These are phyloP conservation scores for Bryum argenteum DNA, from an alignment of 225 moss, liverwort and hornwort species.

Conservation along the genomic window DNA sequence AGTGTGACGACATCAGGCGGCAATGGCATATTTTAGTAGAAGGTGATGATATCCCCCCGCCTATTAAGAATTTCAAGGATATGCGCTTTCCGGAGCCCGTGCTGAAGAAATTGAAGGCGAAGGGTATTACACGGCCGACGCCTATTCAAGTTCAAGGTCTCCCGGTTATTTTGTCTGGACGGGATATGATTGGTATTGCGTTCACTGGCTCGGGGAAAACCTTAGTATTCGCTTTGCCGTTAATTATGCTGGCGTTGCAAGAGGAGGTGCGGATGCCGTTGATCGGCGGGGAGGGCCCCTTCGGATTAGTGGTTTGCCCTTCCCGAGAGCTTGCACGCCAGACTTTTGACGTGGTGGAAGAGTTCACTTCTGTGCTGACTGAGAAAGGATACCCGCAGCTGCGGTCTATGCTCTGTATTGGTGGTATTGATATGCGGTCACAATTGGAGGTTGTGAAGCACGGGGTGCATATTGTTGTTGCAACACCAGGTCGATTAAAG, in stretches of 20 bases:
- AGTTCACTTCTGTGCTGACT: conserved; percentile 42
- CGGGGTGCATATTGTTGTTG: conserved; percentile 61
- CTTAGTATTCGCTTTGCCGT: conserved; percentile 51
- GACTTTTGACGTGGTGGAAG: conserved; percentile 58
- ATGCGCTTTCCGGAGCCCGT: conserved; percentile 50
- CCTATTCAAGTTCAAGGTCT: conserved; percentile 62
- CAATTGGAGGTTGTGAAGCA: conserved; percentile 53
- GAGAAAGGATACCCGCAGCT: conserved; percentile 46
- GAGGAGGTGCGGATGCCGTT: conserved; percentile 46
- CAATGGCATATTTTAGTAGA: conserved; percentile 60
- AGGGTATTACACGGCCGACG: conserved; percentile 54
- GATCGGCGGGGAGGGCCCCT: conserved; percentile 49
- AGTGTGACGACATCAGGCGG: conserved; percentile 45
- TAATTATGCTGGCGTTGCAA: conserved; percentile 58
- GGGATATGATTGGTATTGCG: conserved; percentile 66
- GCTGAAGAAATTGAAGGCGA: conserved; percentile 47
- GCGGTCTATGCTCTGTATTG: conserved; percentile 59
- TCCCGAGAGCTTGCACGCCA: conserved; percentile 60
- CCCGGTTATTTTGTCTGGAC: conserved; percentile 54
- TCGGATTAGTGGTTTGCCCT: conserved; percentile 57
- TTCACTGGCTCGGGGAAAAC: conserved; percentile 62
- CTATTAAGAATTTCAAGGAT: conserved; percentile 56
- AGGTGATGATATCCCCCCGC: conserved; percentile 47
- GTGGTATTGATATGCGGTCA: conserved; percentile 60
- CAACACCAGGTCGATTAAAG: conserved; percentile 58